A percentile compares a stretch with the other conserved stretches of the same genome.
phyloP scores from a whole-genome alignment of 331 rosid genomes.

The Erythrophleum ivorense region DNA sequence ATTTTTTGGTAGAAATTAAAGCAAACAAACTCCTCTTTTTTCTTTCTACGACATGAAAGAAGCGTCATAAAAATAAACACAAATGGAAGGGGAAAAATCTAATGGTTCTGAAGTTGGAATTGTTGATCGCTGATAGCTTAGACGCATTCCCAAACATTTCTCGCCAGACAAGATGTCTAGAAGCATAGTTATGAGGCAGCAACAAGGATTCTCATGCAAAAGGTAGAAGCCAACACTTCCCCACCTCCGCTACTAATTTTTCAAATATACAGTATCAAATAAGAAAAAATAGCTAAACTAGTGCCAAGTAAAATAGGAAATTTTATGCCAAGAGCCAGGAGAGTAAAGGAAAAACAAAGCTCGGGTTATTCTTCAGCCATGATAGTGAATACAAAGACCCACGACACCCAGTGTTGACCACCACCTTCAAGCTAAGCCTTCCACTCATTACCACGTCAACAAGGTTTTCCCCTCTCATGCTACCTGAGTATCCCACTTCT shows the following conservation, averaged over 20 bases:
- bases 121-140: not conserved
- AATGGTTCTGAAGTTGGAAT: not conserved
- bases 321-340: not conserved
- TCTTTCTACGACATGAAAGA: not conserved
- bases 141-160: not conserved
- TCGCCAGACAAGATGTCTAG: not conserved
- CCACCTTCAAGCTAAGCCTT: no score
- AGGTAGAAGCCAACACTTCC: not conserved
- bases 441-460: no score
- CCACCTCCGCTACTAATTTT: not conserved
- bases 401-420: no score
- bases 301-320: no score
- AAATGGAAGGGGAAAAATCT: not conserved
- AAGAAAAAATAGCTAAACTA: constrained; percentile 7
- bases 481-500: no score
- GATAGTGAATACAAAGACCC: no score
- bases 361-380: no score
- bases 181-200: not conserved
- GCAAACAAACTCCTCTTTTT: no score
- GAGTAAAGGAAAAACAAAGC: not conserved
- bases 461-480: no score
- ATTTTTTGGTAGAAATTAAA: no score
- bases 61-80: not conserved
- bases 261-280: not conserved
- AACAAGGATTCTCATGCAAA: not conserved